Conservation (phyloP, 2,329 filamentous ascomycete genomes). For the Scytalidium sp. region DNA sequence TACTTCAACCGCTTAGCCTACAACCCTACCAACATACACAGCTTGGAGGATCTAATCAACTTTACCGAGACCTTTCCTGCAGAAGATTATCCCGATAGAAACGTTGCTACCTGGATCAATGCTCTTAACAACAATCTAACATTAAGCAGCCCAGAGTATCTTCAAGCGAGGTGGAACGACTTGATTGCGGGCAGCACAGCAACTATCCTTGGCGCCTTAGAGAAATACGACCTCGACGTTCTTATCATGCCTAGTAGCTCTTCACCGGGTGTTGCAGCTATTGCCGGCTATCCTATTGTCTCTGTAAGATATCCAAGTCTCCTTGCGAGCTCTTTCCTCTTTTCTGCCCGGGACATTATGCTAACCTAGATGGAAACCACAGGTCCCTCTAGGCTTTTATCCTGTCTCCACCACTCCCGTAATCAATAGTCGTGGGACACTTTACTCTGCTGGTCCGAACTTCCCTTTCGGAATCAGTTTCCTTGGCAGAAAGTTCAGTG, state of each 20-base stretch:
- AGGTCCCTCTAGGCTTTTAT: conserved; percentile 56
- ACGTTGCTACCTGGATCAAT: conserved; percentile 53
- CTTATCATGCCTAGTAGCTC: conserved; percentile 54
- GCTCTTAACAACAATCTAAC: conserved; percentile 40
- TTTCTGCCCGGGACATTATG: not conserved
- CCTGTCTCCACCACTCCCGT: conserved; percentile 36
- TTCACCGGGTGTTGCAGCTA: conserved; percentile 44
- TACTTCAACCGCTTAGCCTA: conserved; percentile 53
- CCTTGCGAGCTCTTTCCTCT: not conserved
- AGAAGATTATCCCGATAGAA: conserved; percentile 56
- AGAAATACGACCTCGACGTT: conserved; percentile 54
- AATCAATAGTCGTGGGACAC: not conserved
- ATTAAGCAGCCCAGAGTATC: conserved; percentile 53
- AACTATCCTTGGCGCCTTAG: conserved; percentile 55
- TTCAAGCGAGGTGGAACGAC: conserved; percentile 22
- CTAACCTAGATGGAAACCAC: not conserved
- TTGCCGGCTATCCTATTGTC: conserved; percentile 57
- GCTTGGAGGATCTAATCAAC: conserved; percentile 46
- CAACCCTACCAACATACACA: conserved; percentile 54
- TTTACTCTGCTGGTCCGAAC: not conserved
- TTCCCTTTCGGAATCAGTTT: conserved; percentile 53
- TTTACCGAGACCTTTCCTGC: conserved; percentile 45
- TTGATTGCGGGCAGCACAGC: not conserved
- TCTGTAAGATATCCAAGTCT: conserved; percentile 27
- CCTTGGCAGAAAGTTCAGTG: conserved; percentile 55